phyloP scores from a whole-genome alignment of 306 rosid species.

The Inga oerstediana region DNA sequence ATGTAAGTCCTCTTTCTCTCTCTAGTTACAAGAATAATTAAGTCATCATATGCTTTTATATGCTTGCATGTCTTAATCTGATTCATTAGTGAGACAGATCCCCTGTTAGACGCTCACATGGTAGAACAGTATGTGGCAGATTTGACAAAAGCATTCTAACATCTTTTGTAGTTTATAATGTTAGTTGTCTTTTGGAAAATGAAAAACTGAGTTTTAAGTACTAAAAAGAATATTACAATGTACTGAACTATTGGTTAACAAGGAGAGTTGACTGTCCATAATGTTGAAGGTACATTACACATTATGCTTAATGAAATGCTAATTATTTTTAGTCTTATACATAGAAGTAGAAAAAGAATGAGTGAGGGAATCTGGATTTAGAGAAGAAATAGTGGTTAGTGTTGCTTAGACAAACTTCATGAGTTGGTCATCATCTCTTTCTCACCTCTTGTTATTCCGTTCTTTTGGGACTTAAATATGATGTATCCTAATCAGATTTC shows the following conservation, averaged over 20 bases:
- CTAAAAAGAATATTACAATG: background rate
- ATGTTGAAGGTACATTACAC: background rate
- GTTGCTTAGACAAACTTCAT: constrained; percentile 1
- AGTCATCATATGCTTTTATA: background rate
- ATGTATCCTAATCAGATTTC: background rate
- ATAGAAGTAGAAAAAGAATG: background rate
- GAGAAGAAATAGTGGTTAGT: background rate
- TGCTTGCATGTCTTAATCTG: background rate
- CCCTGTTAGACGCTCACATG: constrained; percentile 8
- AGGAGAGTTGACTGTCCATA: background rate
- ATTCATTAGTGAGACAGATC: background rate
- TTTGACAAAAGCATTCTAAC: constrained; percentile 6
- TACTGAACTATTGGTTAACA: background rate
- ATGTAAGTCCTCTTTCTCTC: constrained; percentile 57
- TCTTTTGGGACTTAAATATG: background rate
- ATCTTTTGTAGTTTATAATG: background rate
- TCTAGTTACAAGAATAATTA: background rate
- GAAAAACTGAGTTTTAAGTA: constrained; percentile 7
- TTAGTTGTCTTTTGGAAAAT: constrained; percentile 13
- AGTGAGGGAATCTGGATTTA: background rate
- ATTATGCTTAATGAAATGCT: background rate
- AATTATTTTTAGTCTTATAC: background rate
- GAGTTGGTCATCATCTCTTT: constrained; percentile 3
- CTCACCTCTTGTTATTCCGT: background rate
- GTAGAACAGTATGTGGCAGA: constrained; percentile 25